Base-by-base conservation (phyloP, 2,329 filamentous ascomycete species). In the Aspergillus hortae region DNA sequence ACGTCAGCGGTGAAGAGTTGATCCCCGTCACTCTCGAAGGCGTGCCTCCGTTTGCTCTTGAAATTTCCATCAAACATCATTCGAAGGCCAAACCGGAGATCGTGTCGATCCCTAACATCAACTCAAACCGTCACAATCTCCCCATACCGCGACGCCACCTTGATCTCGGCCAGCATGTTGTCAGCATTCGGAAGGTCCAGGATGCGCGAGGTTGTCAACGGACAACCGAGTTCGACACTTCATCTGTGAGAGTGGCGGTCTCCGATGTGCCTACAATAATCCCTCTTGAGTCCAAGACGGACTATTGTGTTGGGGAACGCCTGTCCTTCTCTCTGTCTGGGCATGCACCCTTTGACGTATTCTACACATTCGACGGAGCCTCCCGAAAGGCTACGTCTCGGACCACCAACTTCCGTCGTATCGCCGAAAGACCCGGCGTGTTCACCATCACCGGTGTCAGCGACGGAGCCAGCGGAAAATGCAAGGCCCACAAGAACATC, bases 301-400 rank as follows among this genome's bases (percentile, higher is more conserved):
- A 99, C 74, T 96, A 92, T 74, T 99, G 94, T 71, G 92, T 99
- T 10, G 94, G 95, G 58, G 94, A 99, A 70, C 87, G 92, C 49
- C 87, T 99, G 58, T 88, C 89, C 3, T 99, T 96, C 74, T 91
- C 90, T 0, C 83, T 99, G 5, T 90, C 90, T 1, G 95, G 94
- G 42, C 89, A 89, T 49, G 86, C 91, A 15, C 95, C 95, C 0
- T 99, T 99, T 70, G 90, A 92, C 42, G 87, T 99, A 42, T 87
- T 87, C 70, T 99, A 99, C 75, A 88, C 84, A 10, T 99, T 99
- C 73, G 86, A 92, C 61, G 87, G 86, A 50, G 81, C 82, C 40
- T 78, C 84, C 51, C 86, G 89, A 73, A 92, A 90, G 68, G 94
- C 92, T 49, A 87, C 87, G 58, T 72, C 67, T 14, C 67, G 66